These are phyloP conservation scores for Bacidia gigantensis DNA, from an alignment of 495 filamentous ascomycete species.

Conservation along the genomic window DNA sequence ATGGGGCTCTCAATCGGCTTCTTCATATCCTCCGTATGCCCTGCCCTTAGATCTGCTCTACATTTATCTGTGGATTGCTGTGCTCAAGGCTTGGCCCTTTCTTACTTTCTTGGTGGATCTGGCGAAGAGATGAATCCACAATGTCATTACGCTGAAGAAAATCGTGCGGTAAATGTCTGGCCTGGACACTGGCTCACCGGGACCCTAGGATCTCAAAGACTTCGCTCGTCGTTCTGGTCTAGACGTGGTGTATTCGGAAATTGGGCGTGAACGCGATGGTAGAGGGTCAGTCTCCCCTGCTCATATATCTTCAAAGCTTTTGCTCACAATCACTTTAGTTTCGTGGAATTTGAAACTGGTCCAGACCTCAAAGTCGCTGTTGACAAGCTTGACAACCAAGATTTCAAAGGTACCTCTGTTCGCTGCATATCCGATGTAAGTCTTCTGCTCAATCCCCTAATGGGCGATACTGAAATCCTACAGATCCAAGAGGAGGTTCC, in stretches of 20 bases:
- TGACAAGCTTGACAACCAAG: constrained; percentile 77
- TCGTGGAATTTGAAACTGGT: constrained; percentile 93
- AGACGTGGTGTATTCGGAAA: constrained; percentile 97
- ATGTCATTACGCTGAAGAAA: not conserved
- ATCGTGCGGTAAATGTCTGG: not conserved
- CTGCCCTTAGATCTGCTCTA: not conserved
- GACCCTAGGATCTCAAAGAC: constrained; percentile 94
- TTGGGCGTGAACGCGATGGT: constrained; percentile 80
- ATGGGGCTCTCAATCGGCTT: not conserved
- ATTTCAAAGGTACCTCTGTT: constrained; percentile 80
- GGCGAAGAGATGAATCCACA: not conserved
- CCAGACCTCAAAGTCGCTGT: constrained; percentile 80
- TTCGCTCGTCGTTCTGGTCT: constrained; percentile 93
- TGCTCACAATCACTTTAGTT: constrained; percentile 41
- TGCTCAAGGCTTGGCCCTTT: not conserved
- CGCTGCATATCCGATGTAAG: constrained; percentile 76
- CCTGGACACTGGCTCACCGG: constrained; percentile 45
- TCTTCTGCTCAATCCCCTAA: constrained; percentile 8
- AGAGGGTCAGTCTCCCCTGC: constrained; percentile 65
- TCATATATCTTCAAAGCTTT: not conserved
- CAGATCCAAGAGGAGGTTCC: constrained; percentile 57
- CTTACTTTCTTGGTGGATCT: constrained; percentile 14
- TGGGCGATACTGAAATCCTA: constrained; percentile 31
- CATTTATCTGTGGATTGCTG: not conserved
- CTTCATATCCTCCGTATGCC: not conserved